Evolutionary conservation across 441 rosid genomes (phyloP).

Genomic region (Raphanus hybrid): DNA sequence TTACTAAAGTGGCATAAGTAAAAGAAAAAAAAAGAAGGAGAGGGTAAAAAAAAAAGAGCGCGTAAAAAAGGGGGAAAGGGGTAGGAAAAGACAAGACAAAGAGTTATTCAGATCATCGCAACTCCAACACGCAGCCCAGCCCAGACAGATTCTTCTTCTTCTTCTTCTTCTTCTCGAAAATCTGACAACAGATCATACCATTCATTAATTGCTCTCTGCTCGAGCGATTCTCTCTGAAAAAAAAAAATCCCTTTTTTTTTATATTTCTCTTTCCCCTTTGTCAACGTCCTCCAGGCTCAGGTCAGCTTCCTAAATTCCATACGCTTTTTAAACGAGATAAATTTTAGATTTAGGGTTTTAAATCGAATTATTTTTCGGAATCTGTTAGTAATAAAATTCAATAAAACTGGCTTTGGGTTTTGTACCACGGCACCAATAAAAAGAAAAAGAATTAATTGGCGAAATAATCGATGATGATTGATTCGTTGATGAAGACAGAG

Average conservation of each 20-base stretch:
- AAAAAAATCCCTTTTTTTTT: background rate
- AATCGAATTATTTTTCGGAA: background rate
- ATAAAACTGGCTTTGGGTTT: background rate
- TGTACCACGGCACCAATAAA: background rate
- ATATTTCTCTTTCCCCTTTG: background rate
- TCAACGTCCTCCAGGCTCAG: slow-evolving; percentile 26
- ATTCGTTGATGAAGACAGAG: slow-evolving; percentile 43
- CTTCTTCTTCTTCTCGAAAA: background rate
- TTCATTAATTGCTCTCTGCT: slow-evolving; percentile 20
- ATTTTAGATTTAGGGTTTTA: background rate
- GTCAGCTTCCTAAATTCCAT: background rate
- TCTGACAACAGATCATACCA: slow-evolving; percentile 18
- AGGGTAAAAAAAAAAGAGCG: slow-evolving; percentile 17
- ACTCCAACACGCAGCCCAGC: slow-evolving; percentile 59
- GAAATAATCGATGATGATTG: slow-evolving; percentile 39
- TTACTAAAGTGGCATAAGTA: background rate
- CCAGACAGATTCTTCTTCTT: background rate
- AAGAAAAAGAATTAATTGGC: background rate
- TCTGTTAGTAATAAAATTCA: background rate
- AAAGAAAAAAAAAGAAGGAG: background rate
- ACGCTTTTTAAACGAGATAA: background rate
- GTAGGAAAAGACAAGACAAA: slow-evolving; percentile 22
- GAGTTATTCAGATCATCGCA: slow-evolving; percentile 41
- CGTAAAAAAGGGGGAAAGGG: slow-evolving; percentile 34
- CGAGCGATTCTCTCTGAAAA: slow-evolving; percentile 9